Base-by-base conservation (phyloP, 805 yeast species). In the Candida gorgasii region DNA sequence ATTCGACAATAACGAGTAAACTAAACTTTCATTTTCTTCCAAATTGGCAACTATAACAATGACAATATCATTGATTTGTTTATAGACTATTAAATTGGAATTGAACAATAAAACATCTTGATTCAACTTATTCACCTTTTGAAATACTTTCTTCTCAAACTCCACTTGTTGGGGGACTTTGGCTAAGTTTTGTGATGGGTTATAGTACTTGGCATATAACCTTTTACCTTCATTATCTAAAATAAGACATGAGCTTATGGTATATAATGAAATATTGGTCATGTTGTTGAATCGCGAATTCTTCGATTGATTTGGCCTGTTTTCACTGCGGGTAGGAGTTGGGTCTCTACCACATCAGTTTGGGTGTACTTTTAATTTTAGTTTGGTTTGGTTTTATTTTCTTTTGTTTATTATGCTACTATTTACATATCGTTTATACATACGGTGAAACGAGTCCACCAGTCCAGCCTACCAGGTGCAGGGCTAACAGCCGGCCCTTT, bases 1-100 rank as follows among this genome's bases (percentile, higher is more conserved):
- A 22, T 92, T 96, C 49, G 79, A 73, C 40, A 89, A 77, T 27
- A 86, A 84, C 36, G 84, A 82, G 65, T 76, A 88, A 30, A 92
- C 68, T 65, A 89, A 71, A 22, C 83, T 69, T 67, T 93, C 99
- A 63, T 89, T 93, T 66, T 92, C 98, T 47, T 84, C 83, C 43
- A 85, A 61, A 23, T 78, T 78, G 27, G 92, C 92, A 41, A 89
- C 78, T 36, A 90, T 59, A 52, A 84, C 80, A 42, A 93, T 62
- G 18, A 85, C 64, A 32, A 84, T 76, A 60, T 93, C 98, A 41
- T 87, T 75, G 46, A 78, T 71, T 63, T 89, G 95, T 63, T 87
- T 89, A 68, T 89, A 93, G n/a, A 89, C 84, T 29, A 90, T 82
- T 47, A 89, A 72, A 51, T 83, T 84, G 59, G 80, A 80, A 55